Conservation (phyloP, 768 basidiomycete genomes). For the Mycena pura region DNA sequence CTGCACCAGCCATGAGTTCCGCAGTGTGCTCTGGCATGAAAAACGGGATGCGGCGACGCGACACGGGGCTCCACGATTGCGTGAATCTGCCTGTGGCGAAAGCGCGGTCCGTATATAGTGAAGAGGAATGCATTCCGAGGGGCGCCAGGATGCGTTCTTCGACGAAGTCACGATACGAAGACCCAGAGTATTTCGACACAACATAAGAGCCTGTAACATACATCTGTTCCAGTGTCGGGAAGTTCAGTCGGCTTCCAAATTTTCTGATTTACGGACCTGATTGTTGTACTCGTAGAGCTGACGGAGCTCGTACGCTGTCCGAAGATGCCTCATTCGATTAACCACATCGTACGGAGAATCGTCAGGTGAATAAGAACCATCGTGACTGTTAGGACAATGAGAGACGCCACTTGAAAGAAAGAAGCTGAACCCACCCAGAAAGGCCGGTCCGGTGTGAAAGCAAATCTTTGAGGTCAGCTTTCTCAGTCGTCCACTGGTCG, state of each 20-base stretch:
- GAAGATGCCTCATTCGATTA: constrained; percentile 33
- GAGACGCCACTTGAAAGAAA: background rate
- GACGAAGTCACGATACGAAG: constrained; percentile 46
- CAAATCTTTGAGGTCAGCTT: constrained; percentile 42
- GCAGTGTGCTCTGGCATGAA: constrained; percentile 30
- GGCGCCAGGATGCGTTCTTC: constrained; percentile 47
- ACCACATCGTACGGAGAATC: constrained; percentile 35
- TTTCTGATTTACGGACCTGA: constrained; percentile 31
- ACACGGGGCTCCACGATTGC: constrained; percentile 19
- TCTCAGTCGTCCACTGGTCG: constrained; percentile 47
- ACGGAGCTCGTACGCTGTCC: constrained; percentile 40
- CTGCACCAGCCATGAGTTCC: constrained; percentile 42
- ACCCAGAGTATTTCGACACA: constrained; percentile 29
- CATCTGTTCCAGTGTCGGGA: constrained; percentile 37
- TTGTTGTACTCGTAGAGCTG: constrained; percentile 43
- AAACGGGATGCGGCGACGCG: constrained; percentile 20
- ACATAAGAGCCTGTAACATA: constrained; percentile 42
- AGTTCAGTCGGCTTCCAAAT: background rate
- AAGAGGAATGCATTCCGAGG: constrained; percentile 48
- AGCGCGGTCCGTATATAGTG: constrained; percentile 43
- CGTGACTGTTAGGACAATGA: constrained; percentile 32
- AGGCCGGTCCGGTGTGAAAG: constrained; percentile 47
- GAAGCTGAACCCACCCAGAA: constrained; percentile 29
- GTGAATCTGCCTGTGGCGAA: constrained; percentile 33
- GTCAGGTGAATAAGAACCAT: constrained; percentile 29